Base-by-base conservation (phyloP, 495 filamentous ascomycete species). In the Penicillium herquei region DNA sequence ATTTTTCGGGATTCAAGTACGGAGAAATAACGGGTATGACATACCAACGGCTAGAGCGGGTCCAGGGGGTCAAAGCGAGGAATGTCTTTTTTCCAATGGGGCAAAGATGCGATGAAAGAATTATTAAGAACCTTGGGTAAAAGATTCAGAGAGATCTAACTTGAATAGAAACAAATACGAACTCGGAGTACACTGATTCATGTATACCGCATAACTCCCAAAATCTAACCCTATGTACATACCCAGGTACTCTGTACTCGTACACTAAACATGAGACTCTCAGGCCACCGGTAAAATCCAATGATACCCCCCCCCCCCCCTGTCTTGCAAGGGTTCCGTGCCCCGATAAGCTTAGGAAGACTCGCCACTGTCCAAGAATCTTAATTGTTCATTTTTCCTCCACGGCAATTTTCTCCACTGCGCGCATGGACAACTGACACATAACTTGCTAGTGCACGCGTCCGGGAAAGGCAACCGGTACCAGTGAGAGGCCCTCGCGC, bases 401-500 rank as follows among this genome's bases (percentile, higher is more conserved):
- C 21, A 26, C 21, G 1, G 4, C 21, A 26, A 37, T 9, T 37
- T 37, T 13, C 34, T 13, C 9, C 34, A 10, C 12, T 37, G 8
- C 26, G 8, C 17, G 43, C 43, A 39, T 35, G 5, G 35, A 30
- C 32, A 41, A 41, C 13, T 37, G 34, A 37, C 34, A 37, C 34
- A 37, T 37, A 43, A 43, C 40, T 16, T n/a, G 18, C 43, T 30
- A 12, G 52, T 42, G 62, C 64, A 70, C 51, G 65, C 51, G 18
- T 60, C 67, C 64, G 46, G 52, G 62, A 67, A 55, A 54, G 65
- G 65, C 40, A 70, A 69, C 47, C 55, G 51, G 44, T 52, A 60
- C 26, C 56, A 49, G 40, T 32, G n/a, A 49, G 11, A 37, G 32
- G 21, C 41, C 41, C 18, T 43, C 40, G 40, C 8, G 41, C 16